Conservation (phyloP, 2,329 filamentous ascomycete genomes). For the Fusarium secorum region DNA sequence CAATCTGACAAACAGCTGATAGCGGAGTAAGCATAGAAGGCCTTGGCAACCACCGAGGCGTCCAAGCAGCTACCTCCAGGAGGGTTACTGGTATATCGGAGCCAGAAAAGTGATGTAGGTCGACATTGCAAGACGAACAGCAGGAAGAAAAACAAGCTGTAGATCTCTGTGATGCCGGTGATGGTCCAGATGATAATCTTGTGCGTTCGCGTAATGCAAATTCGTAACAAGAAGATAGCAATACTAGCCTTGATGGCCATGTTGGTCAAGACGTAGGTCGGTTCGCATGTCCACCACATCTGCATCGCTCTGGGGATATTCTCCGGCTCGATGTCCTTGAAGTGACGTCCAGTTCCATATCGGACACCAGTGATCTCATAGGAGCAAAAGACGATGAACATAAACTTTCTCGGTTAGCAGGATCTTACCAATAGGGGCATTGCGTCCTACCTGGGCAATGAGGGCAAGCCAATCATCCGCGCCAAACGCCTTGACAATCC, state of each 20-base stretch:
- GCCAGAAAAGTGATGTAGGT: slow-evolving; percentile 52
- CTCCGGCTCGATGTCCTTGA: not conserved
- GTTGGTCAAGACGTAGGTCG: slow-evolving; percentile 49
- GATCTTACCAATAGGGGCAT: not conserved
- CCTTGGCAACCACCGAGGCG: not conserved
- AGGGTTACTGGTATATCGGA: slow-evolving; percentile 33
- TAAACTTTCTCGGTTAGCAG: not conserved
- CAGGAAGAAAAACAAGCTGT: slow-evolving; percentile 49
- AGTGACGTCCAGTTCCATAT: slow-evolving; percentile 15
- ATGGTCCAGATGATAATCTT: not conserved
- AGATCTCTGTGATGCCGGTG: slow-evolving; percentile 43
- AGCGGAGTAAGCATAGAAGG: slow-evolving; percentile 45
- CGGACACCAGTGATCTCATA: slow-evolving; percentile 1
- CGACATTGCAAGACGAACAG: slow-evolving; percentile 52
- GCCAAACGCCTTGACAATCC: slow-evolving; percentile 45
- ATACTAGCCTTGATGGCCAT: slow-evolving; percentile 51
- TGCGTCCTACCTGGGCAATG: slow-evolving; percentile 41
- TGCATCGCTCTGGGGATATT: slow-evolving; percentile 43
- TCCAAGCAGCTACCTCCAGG: not conserved
- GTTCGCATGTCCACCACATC: slow-evolving; percentile 54
- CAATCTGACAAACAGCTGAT: slow-evolving; percentile 52
- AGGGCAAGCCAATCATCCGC: slow-evolving; percentile 48
- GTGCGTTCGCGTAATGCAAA: slow-evolving; percentile 42
- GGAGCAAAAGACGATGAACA: slow-evolving; percentile 8
- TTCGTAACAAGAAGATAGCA: slow-evolving; percentile 50